Conservation (phyloP, 495 filamentous ascomycete genomes). For the Talaromyces thailandensis region DNA sequence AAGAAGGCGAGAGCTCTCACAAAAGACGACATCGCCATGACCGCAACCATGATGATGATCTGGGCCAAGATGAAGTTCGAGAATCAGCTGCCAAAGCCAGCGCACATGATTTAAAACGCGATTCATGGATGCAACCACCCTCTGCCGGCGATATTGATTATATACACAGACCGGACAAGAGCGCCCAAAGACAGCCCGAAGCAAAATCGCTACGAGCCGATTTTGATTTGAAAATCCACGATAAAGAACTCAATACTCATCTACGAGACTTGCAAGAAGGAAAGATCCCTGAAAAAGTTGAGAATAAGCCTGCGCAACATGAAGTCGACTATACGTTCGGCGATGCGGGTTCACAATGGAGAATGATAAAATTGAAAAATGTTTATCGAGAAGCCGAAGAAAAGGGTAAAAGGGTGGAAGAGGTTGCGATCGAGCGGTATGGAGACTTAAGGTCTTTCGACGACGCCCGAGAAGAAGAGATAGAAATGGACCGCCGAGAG, state of each 20-base stretch:
- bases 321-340: conserved; percentile 81
- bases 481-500: conserved; percentile 77
- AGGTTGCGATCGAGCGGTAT: conserved; percentile 72
- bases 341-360: conserved; percentile 82
- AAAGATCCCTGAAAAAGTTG: conserved; percentile 40
- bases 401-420: conserved; percentile 59
- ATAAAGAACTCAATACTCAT: conserved; percentile 71
- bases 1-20: conserved; percentile 26
- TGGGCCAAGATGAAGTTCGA: neutral
- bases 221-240: conserved; percentile 68
- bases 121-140: conserved; percentile 92
- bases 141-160: conserved; percentile 78
- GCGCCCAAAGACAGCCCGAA: conserved; percentile 29
- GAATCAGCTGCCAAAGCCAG: neutral
- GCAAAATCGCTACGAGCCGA: conserved; percentile 49
- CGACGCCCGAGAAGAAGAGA: conserved; percentile 88
- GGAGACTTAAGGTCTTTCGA: conserved; percentile 81
- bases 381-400: conserved; percentile 77
- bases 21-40: conserved; percentile 26
- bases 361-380: conserved; percentile 87
- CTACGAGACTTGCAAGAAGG: conserved; percentile 54
- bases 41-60: conserved; percentile 18
- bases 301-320: conserved; percentile 44
- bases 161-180: conserved; percentile 54
- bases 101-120: conserved; percentile 43